Evolutionary conservation across 768 basidiomycete genomes (phyloP).

Genomic region (Wakefieldia striispora): DNA sequence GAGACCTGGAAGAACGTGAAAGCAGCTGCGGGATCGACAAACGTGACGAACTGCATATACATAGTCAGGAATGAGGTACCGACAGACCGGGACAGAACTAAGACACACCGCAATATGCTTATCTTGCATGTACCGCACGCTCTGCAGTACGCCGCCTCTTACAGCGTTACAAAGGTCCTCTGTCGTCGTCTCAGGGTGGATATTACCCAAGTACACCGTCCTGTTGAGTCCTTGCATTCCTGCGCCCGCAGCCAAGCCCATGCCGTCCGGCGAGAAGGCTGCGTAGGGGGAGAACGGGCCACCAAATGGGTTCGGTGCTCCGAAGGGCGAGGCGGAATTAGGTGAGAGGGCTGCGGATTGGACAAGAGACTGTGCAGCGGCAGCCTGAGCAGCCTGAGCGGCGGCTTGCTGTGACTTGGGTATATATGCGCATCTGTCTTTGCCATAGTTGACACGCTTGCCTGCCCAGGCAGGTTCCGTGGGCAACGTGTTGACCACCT

Average conservation of each 20-base stretch:
- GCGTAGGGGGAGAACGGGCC: constrained; percentile 47
- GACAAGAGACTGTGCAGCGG: constrained; percentile 72
- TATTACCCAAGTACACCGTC: constrained; percentile 94
- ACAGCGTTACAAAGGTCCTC: constrained; percentile 97
- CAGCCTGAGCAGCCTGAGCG: constrained; percentile 82
- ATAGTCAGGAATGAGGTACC: constrained; percentile 3
- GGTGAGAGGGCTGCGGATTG: constrained; percentile 45
- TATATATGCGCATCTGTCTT: constrained; percentile 97
- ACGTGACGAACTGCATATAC: constrained; percentile 79
- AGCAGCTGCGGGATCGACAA: constrained; percentile 91
- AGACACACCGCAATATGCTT: constrained; percentile 90
- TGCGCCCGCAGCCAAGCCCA: constrained; percentile 28
- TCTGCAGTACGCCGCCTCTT: constrained; percentile 94
- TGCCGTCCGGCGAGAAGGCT: constrained; percentile 46
- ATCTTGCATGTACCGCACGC: constrained; percentile 92
- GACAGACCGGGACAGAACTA: not conserved
- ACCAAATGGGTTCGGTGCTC: constrained; percentile 29
- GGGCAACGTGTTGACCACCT: constrained; percentile 94
- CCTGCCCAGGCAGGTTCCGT: constrained; percentile 92
- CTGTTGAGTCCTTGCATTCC: constrained; percentile 70
- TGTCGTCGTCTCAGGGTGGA: constrained; percentile 91
- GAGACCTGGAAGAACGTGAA: constrained; percentile 95
- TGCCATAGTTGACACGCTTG: constrained; percentile 96
- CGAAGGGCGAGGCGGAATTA: constrained; percentile 29
- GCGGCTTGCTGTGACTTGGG: constrained; percentile 93